Percentiles rank a stretch among this genome's conserved stretches.
Conservation (phyloP, 2,329 filamentous ascomycete genomes). For the Exophiala xenobiotica region DNA sequence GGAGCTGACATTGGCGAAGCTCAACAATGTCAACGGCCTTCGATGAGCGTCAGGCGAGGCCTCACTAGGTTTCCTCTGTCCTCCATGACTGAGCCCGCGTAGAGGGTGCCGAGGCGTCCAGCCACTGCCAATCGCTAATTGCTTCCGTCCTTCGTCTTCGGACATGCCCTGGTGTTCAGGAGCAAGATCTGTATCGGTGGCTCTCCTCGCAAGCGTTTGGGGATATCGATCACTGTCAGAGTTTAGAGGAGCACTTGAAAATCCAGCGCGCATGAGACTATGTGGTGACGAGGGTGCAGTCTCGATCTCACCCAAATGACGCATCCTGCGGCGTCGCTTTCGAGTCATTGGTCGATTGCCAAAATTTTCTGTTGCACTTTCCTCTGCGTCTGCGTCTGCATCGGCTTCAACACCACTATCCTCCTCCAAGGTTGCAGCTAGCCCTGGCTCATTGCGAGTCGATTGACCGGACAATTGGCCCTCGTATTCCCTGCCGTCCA, state of each 20-base stretch:
- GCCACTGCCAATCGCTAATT: constrained; percentile 53
- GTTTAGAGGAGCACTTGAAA: constrained; percentile 40
- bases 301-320: constrained; percentile 54
- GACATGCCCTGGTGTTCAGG: constrained; percentile 66
- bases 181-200: constrained; percentile 62
- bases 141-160: constrained; percentile 71
- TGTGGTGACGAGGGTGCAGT: constrained; percentile 69
- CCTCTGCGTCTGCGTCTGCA: constrained; percentile 75
- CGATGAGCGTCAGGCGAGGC: constrained; percentile 50
- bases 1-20: constrained; percentile 62
- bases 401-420: constrained; percentile 59
- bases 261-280: constrained; percentile 37
- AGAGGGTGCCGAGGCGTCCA: constrained; percentile 63
- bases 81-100: constrained; percentile 49
- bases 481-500: constrained; percentile 40
- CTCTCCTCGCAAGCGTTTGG: constrained; percentile 59
- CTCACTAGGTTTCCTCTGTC: constrained; percentile 56
- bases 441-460: constrained; percentile 48
- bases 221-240: constrained; percentile 45
- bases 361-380: constrained; percentile 75
- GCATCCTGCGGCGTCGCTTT: constrained; percentile 65
- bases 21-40: constrained; percentile 65
- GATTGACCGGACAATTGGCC: constrained; percentile 45
- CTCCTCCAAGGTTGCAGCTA: constrained; percentile 56
- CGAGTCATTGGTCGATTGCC: constrained; percentile 49